Evolutionary conservation across 148 eudicot species (phyloP).

Genomic region (Persicaria maculosa): DNA sequence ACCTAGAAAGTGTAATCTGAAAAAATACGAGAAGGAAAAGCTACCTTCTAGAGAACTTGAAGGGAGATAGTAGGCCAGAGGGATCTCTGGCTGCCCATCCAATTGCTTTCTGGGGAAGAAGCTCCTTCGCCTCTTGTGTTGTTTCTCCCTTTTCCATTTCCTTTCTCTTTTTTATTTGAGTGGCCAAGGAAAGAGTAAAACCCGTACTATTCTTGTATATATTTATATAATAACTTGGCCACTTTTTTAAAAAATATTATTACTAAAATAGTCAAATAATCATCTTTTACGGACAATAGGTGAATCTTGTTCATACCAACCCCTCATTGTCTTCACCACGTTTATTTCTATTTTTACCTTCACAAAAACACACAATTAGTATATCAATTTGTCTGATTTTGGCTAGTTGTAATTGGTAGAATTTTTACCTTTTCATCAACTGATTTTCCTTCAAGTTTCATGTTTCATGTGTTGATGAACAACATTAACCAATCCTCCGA

Average conservation of each 20-base stretch:
- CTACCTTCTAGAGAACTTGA: not conserved
- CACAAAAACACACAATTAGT: too few relatives aligned
- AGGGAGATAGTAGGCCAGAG: conserved; percentile 2
- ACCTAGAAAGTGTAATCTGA: not conserved
- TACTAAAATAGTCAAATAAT: not conserved
- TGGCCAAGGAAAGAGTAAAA: not conserved
- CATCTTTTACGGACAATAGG: not conserved
- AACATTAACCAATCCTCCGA: too few relatives aligned
- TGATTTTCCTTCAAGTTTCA: too few relatives aligned
- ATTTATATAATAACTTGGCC: not conserved
- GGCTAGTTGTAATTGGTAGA: too few relatives aligned
- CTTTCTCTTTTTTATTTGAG: not conserved
- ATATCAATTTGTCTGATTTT: too few relatives aligned
- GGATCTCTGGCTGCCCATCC: conserved; percentile 13
- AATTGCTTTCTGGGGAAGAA: not conserved
- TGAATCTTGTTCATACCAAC: not conserved
- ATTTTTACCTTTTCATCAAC: too few relatives aligned
- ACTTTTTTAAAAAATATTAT: not conserved
- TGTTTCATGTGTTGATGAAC: too few relatives aligned
- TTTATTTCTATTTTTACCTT: not conserved
- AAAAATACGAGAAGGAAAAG: not conserved
- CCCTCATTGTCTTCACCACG: not conserved
- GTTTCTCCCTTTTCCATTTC: not conserved
- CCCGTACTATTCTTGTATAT: not conserved
- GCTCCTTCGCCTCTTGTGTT: not conserved